Percentiles rank a stretch among this genome's conserved stretches.
phyloP scores from a whole-genome alignment of 2,329 filamentous ascomycete species.

The Diaporthe ampelina region DNA sequence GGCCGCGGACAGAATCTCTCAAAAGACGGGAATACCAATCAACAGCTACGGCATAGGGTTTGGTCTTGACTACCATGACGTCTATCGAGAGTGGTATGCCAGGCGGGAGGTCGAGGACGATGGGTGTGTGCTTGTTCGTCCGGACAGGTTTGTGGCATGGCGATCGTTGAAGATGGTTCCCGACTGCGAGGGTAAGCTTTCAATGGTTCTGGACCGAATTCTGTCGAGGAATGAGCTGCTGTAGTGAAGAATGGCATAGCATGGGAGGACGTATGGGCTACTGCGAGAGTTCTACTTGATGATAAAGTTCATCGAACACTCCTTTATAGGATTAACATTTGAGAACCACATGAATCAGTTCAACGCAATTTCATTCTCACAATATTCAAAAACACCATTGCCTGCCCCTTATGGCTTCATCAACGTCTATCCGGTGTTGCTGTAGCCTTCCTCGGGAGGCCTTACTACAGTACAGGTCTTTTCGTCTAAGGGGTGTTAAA shows the following conservation, averaged over 20 bases:
- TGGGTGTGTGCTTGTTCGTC: slow-evolving; percentile 64
- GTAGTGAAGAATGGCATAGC: neutral
- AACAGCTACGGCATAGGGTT: slow-evolving; percentile 62
- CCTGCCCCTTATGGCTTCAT: too few species aligned
- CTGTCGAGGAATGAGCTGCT: slow-evolving; percentile 7
- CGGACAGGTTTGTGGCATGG: slow-evolving; percentile 67
- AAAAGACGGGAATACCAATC: slow-evolving; percentile 56
- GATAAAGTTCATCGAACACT: neutral
- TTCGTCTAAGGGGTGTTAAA: too few species aligned
- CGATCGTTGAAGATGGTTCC: slow-evolving; percentile 45
- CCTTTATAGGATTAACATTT: neutral
- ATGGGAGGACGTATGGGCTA: neutral
- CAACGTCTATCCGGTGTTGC: too few species aligned
- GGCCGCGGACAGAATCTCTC: slow-evolving; percentile 54
- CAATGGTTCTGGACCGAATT: slow-evolving; percentile 37
- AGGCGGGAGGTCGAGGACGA: slow-evolving; percentile 63
- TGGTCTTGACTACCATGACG: slow-evolving; percentile 65
- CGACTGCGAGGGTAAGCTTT: slow-evolving; percentile 38
- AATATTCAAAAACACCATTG: too few species aligned
- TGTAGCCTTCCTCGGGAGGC: too few species aligned
- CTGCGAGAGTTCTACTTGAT: neutral
- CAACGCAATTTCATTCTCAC: too few species aligned
- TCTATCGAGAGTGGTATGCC: slow-evolving; percentile 65
- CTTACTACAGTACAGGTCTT: too few species aligned
- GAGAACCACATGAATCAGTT: too few species aligned